Evolutionary conservation across 2,329 filamentous ascomycete species (phyloP).

Genomic region (Pseudogymnoascus sp.): DNA sequence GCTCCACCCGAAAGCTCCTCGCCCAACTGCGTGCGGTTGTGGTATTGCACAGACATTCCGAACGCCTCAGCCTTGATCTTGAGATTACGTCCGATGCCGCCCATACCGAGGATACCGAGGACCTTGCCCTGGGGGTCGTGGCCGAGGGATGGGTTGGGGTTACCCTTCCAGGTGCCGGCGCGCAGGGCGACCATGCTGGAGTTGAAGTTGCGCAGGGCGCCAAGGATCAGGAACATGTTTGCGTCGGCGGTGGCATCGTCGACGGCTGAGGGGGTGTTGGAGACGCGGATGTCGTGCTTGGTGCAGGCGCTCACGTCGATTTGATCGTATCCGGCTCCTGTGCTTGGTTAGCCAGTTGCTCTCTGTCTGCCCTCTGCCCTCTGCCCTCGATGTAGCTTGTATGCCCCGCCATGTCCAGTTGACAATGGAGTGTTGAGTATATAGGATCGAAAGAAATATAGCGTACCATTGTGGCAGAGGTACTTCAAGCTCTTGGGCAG

Average conservation of each 20-base stretch:
- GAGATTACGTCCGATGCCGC: slow-evolving; percentile 72
- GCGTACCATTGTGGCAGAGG: slow-evolving; percentile 52
- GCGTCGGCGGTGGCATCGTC: slow-evolving; percentile 79
- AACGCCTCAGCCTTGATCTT: slow-evolving; percentile 67
- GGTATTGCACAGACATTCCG: slow-evolving; percentile 66
- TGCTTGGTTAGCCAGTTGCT: not conserved
- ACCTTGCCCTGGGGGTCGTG: slow-evolving; percentile 73
- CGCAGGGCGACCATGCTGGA: slow-evolving; percentile 56
- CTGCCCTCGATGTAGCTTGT: no score
- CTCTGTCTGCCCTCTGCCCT: not conserved
- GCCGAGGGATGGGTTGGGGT: slow-evolving; percentile 49
- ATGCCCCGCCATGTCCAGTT: not conserved
- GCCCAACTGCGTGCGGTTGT: slow-evolving; percentile 58
- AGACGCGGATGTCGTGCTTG: slow-evolving; percentile 57
- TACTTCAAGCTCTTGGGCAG: slow-evolving; percentile 48
- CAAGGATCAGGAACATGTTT: slow-evolving; percentile 73
- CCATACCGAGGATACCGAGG: slow-evolving; percentile 78
- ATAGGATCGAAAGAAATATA: not conserved
- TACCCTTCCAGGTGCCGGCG: slow-evolving; percentile 58
- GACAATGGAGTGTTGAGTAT: not conserved
- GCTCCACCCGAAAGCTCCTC: slow-evolving; percentile 48
- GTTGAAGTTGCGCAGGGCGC: slow-evolving; percentile 68
- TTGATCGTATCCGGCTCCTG: slow-evolving; percentile 79
- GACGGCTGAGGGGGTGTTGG: slow-evolving; percentile 73
- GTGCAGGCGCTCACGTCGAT: slow-evolving; percentile 68